These are phyloP conservation scores for Aspergillus ustus DNA, from an alignment of 2,329 filamentous ascomycete species.

Conservation along the genomic window DNA sequence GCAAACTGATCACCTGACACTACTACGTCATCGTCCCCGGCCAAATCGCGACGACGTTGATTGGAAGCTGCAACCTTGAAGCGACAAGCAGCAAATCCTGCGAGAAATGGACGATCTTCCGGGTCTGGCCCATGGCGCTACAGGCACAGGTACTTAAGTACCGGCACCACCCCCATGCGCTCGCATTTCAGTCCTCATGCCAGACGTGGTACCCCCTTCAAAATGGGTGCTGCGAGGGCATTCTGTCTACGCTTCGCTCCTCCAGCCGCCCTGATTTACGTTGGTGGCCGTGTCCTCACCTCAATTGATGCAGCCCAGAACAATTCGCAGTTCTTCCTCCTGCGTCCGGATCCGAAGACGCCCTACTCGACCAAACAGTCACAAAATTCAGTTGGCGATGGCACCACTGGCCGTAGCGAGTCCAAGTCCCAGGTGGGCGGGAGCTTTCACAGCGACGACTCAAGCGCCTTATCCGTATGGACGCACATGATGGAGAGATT, in stretches of 20 bases:
- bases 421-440: slow-evolving; percentile 1
- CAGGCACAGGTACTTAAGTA: slow-evolving; percentile 12
- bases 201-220: slow-evolving; percentile 29
- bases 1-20: neutral
- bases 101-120: slow-evolving; percentile 19
- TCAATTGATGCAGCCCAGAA: slow-evolving; percentile 32
- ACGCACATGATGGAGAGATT: slow-evolving; percentile 56
- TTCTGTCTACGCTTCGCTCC: slow-evolving; percentile 41
- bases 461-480: slow-evolving; percentile 45
- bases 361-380: slow-evolving; percentile 31
- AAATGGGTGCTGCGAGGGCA: slow-evolving; percentile 41
- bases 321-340: slow-evolving; percentile 24
- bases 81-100: slow-evolving; percentile 6
- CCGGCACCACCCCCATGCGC: slow-evolving; percentile 29
- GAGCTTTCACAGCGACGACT: slow-evolving; percentile 26
- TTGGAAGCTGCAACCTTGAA: slow-evolving; percentile 1
- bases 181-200: slow-evolving; percentile 18
- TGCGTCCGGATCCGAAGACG: slow-evolving; percentile 28
- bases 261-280: slow-evolving; percentile 37
- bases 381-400: slow-evolving; percentile 13
- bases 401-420: slow-evolving; percentile 13
- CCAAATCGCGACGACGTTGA: neutral
- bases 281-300: slow-evolving; percentile 33
- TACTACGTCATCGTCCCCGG: neutral
- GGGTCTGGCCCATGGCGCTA: slow-evolving; percentile 21